Conservation (phyloP, 257 asterid genomes). For the Solanum chiquidenum region DNA sequence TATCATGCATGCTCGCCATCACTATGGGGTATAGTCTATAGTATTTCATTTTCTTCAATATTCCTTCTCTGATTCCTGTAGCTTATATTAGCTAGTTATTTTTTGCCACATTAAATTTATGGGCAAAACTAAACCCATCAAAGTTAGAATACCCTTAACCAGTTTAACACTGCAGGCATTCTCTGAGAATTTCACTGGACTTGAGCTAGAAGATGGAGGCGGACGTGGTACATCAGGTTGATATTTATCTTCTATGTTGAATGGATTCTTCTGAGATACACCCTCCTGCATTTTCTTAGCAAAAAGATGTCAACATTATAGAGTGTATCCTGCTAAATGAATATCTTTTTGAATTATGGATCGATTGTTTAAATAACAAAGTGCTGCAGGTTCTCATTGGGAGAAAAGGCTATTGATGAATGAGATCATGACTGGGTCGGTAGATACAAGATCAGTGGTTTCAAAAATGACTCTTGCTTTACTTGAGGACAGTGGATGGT, state of each 20-base stretch:
- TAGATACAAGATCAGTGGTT: slow-evolving; percentile 89
- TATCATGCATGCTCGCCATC: slow-evolving; percentile 83
- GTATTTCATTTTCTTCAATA: not conserved
- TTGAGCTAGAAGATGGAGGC: slow-evolving; percentile 98
- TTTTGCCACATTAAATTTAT: not conserved
- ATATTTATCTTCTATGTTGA: not conserved
- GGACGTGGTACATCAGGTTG: slow-evolving; percentile 96
- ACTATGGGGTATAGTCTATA: slow-evolving; percentile 54
- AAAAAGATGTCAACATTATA: not conserved
- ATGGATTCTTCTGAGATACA: not conserved
- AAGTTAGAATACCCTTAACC: not conserved
- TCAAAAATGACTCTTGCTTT: slow-evolving; percentile 93
- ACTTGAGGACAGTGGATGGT: slow-evolving; percentile 98
- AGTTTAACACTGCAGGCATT: slow-evolving; percentile 47
- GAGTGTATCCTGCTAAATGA: not conserved
- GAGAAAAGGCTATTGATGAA: slow-evolving; percentile 94
- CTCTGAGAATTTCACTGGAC: slow-evolving; percentile 85
- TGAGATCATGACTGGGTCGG: slow-evolving; percentile 99
- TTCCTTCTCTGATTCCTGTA: not conserved
- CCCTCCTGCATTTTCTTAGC: not conserved
- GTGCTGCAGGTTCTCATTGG: slow-evolving; percentile 84
- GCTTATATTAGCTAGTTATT: not conserved
- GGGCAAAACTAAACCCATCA: not conserved
- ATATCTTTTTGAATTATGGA: not conserved
- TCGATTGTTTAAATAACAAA: not conserved